Evolutionary conservation across 345 rosid species (phyloP).

Genomic region (Eucalyptus tenuipes): DNA sequence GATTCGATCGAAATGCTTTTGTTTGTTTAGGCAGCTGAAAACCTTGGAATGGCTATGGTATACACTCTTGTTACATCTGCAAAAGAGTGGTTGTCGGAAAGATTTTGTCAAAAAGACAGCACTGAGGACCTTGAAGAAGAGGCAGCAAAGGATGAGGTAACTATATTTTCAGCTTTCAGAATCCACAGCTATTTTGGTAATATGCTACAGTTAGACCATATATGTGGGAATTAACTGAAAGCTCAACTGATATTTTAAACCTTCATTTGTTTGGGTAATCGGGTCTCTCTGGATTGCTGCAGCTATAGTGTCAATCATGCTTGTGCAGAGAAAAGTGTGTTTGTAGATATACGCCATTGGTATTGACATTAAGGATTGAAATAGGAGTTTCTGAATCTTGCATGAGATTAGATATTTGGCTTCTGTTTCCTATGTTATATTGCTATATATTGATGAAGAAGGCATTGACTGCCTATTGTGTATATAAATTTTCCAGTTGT

Average conservation of each 20-base stretch:
- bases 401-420: neutral
- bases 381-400: neutral
- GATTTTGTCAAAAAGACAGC: conserved; percentile 46
- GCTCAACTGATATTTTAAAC: neutral
- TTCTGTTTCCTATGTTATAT: neutral
- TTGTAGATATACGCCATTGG: neutral
- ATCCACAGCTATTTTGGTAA: neutral
- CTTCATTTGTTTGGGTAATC: neutral
- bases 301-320: neutral
- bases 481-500: neutral
- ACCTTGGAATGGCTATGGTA: conserved; percentile 97
- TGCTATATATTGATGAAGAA: neutral
- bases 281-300: neutral
- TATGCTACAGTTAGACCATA: neutral
- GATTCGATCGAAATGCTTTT: neutral
- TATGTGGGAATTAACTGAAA: neutral
- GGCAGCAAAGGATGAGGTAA: conserved; percentile 79
- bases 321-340: neutral
- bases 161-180: conserved; percentile 2
- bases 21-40: conserved; percentile 66
- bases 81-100: conserved; percentile 86
- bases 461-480: neutral
- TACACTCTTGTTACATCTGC: conserved; percentile 87
- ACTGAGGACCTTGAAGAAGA: conserved; percentile 29
- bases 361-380: neutral